A percentile compares a stretch with the other conserved stretches of the same genome.
These are phyloP conservation scores for Begonia masoniana DNA, from an alignment of 306 rosid genomes.

Conservation along the genomic window DNA sequence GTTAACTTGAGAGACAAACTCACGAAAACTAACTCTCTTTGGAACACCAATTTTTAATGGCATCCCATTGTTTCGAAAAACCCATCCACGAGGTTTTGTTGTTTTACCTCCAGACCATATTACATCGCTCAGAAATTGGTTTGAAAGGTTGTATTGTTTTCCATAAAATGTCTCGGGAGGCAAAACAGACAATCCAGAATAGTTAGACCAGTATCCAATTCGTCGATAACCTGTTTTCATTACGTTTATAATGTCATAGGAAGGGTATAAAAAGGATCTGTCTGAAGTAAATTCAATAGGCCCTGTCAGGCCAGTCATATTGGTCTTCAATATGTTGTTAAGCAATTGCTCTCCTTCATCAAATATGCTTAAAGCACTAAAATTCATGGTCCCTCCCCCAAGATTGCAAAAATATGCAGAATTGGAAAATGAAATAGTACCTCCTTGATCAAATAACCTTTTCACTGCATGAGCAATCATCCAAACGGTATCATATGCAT, in stretches of 20 bases:
- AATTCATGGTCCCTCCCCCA: slow-evolving; percentile 19
- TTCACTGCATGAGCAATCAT: slow-evolving; percentile 25
- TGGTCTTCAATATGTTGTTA: slow-evolving; percentile 21
- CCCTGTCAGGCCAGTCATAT: slow-evolving; percentile 30
- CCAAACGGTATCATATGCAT: slow-evolving; percentile 52
- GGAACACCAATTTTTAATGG: slow-evolving; percentile 34
- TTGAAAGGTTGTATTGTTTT: slow-evolving; percentile 10
- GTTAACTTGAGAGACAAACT: slow-evolving; percentile 21
- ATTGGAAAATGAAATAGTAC: slow-evolving; percentile 22
- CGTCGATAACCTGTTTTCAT: slow-evolving; percentile 12
- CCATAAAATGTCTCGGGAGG: slow-evolving; percentile 17
- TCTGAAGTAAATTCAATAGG: slow-evolving; percentile 20
- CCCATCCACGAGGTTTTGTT: slow-evolving; percentile 39
- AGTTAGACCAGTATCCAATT: slow-evolving; percentile 36
- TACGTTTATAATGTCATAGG: slow-evolving; percentile 33
- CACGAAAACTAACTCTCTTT: slow-evolving; percentile 29
- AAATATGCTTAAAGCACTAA: slow-evolving; percentile 25
- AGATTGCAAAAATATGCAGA: neutral
- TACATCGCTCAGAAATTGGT: slow-evolving; percentile 14
- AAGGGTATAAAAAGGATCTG: slow-evolving; percentile 23
- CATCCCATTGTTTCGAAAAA: slow-evolving; percentile 27
- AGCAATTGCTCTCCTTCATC: slow-evolving; percentile 30
- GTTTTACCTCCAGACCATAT: slow-evolving; percentile 40
- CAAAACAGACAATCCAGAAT: slow-evolving; percentile 29
- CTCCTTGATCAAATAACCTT: slow-evolving; percentile 29